Base-by-base conservation (phyloP, 106 monocot genomes). In the Allium sativum region DNA sequence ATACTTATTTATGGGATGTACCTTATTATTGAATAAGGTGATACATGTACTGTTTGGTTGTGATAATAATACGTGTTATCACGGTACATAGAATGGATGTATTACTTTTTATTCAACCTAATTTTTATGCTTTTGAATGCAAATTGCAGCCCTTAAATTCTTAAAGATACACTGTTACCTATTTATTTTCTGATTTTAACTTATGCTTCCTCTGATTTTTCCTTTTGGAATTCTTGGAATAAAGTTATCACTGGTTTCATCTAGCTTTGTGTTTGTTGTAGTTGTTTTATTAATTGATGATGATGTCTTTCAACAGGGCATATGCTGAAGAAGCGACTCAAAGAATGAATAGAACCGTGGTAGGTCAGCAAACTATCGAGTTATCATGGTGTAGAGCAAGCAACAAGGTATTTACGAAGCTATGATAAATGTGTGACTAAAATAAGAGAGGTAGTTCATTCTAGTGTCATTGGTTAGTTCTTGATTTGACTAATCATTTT, bases 301-400 rank as follows among this genome's bases (percentile, higher is more conserved):
- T 31, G 31, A 31, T 31, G 31, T 31, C 31, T 31, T 31, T 31
- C 31, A 31, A 44, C 52, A 64, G 51, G 64, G 64, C 82, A 63
- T 82, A 77, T 69, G 90, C 90, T 68, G 96, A 96, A 76, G 96
- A 96, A 51, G 90, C 96, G 40, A 79, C 84, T 65, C 87, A 82
- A 61, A 77, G 87, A 66, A 66, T 82, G 55, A 86, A 96, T 72
- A 90, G 87, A 62, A 77, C 84, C 3, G 70, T 87, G 76, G 87
- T 96, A 44, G 90, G 95, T 58, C 90, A 90, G 73, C 95, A 90
- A 72, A 65, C 82, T 58, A 87, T 91, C 52, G 77, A 84, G 56
- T 84, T 96, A 62, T 90, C 95, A 52, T 96, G 95, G 96, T 87
- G 90, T 61, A 84, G 87, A 78, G 90, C 84, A 61, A 84, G 55